Conservation (phyloP, 2,329 filamentous ascomycete species). For the Pseudocercospora eumusae region DNA sequence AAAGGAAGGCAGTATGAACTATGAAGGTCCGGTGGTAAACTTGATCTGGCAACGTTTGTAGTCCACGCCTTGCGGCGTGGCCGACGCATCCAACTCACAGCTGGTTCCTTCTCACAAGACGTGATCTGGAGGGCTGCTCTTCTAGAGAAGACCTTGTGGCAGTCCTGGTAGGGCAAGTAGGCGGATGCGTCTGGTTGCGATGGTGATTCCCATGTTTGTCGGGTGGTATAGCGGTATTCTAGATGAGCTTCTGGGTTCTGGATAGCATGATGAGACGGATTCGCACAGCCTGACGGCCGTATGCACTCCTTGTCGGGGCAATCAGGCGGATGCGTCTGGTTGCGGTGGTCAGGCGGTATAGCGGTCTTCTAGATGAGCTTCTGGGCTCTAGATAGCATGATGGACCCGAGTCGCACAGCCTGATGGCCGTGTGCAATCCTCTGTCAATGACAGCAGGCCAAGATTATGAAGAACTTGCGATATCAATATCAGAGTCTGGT, state of each 20-base stretch:
- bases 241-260: neutral
- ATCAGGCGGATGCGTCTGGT: too few relatives aligned
- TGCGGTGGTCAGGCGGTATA: too few relatives aligned
- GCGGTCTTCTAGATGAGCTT: too few relatives aligned
- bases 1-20: conserved; percentile 35
- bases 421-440: too few relatives aligned
- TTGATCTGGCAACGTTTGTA: conserved; percentile 32
- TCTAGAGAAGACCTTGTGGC: conserved; percentile 35
- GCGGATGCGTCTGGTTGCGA: conserved; percentile 34
- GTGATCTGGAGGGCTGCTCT: conserved; percentile 35
- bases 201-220: neutral
- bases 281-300: neutral
- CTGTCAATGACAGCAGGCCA: neutral
- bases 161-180: conserved; percentile 32
- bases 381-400: too few relatives aligned
- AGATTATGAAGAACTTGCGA: neutral
- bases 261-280: neutral
- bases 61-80: conserved; percentile 16
- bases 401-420: too few relatives aligned
- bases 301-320: too few relatives aligned
- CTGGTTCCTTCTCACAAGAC: conserved; percentile 35
- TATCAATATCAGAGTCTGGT: too few relatives aligned
- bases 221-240: neutral
- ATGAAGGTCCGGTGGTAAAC: conserved; percentile 38
- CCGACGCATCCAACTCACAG: conserved; percentile 35